Conservation (phyloP, 2,329 filamentous ascomycete species). For the Diaporthe eres region DNA sequence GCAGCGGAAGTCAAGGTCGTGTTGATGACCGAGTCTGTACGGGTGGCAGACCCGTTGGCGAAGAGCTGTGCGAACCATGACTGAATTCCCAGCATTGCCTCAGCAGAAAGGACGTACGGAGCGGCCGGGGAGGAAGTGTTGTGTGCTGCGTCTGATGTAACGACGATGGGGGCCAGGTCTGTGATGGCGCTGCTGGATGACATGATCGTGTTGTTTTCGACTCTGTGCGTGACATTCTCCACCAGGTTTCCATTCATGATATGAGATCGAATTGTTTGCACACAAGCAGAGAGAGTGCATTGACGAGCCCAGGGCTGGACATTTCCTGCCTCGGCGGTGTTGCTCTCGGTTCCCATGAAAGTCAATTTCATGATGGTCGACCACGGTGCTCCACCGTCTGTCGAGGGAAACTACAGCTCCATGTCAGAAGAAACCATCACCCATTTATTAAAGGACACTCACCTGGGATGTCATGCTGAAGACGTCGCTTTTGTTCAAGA, state of each 20-base stretch:
- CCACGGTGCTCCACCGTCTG: conserved; percentile 47
- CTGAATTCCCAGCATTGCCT: conserved; percentile 50
- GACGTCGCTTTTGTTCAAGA: conserved; percentile 45
- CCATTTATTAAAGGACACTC: neutral
- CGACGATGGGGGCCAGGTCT: conserved; percentile 43
- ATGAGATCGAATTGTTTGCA: conserved; percentile 48
- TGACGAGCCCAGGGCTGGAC: conserved; percentile 50
- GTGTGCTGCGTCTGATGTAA: conserved; percentile 36
- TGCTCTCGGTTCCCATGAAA: conserved; percentile 52
- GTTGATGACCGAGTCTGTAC: conserved; percentile 47
- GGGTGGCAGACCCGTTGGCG: conserved; percentile 48
- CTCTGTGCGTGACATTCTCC: conserved; percentile 44
- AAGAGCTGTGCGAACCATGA: conserved; percentile 51
- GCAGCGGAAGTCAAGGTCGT: conserved; percentile 47
- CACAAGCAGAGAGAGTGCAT: conserved; percentile 49
- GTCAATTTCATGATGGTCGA: conserved; percentile 52
- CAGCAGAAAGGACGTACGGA: conserved; percentile 46
- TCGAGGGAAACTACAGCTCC: conserved; percentile 44
- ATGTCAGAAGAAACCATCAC: neutral
- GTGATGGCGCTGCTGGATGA: conserved; percentile 41
- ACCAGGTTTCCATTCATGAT: conserved; percentile 48
- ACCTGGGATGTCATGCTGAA: conserved; percentile 51
- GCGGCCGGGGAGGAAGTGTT: conserved; percentile 34
- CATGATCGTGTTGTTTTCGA: conserved; percentile 49
- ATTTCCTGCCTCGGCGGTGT: conserved; percentile 44